Conservation (phyloP, 2,329 filamentous ascomycete species). For the Pseudogymnoascus sp. region DNA sequence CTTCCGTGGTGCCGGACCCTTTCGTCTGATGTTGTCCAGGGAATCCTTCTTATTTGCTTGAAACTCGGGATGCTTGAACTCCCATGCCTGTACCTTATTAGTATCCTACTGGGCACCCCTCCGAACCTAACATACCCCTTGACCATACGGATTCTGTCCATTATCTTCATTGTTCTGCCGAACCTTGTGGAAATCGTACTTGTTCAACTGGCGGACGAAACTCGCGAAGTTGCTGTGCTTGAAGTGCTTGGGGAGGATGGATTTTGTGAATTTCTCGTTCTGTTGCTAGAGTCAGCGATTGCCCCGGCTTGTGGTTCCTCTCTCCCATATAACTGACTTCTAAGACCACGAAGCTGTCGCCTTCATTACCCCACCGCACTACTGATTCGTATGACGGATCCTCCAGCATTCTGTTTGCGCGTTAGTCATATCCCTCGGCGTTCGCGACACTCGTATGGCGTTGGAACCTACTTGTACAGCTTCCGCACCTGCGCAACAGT, state of each 20-base stretch:
- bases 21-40: conserved; percentile 89
- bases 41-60: conserved; percentile 92
- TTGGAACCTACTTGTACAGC: conserved; percentile 74
- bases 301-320: background rate
- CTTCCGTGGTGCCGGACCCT: conserved; percentile 87
- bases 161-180: conserved; percentile 82
- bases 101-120: conserved; percentile 2
- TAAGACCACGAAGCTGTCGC: conserved; percentile 92
- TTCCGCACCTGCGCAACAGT: conserved; percentile 69
- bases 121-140: conserved; percentile 49
- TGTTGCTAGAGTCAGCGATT: conserved; percentile 32
- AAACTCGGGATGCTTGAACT: conserved; percentile 97
- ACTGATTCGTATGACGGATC: conserved; percentile 87
- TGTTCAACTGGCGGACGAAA: conserved; percentile 91
- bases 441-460: conserved; percentile 5
- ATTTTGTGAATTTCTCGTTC: conserved; percentile 98
- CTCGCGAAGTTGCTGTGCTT: conserved; percentile 99
- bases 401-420: conserved; percentile 74
- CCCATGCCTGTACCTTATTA: conserved; percentile 59
- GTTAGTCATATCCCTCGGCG: conserved; percentile 26
- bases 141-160: conserved; percentile 70
- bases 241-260: conserved; percentile 94
- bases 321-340: conserved; percentile 55
- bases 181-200: conserved; percentile 98
- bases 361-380: conserved; percentile 90